Percentiles rank a stretch among this genome's conserved stretches.
phyloP scores from a whole-genome alignment of 1,284 basidiomycete genomes.

The Ustilago curta region DNA sequence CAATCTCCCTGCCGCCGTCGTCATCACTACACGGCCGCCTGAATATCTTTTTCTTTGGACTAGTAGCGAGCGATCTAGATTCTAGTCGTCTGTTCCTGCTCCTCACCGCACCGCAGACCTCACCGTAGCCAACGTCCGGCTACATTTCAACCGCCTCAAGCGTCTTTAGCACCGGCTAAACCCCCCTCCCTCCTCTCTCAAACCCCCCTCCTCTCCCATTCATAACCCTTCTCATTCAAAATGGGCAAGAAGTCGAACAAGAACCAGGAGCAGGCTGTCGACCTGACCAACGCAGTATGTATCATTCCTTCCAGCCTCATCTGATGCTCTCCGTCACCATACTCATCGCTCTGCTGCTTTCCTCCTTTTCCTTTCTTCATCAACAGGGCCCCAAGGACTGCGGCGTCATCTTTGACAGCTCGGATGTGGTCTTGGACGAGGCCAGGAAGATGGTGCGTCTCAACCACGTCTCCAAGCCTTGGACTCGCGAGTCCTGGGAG shows the following conservation, averaged over 20 bases:
- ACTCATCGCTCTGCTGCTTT: not conserved
- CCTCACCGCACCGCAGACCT: slow-evolving; percentile 36
- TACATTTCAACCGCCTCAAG: slow-evolving; percentile 27
- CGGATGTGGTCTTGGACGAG: slow-evolving; percentile 55
- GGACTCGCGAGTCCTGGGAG: slow-evolving; percentile 66
- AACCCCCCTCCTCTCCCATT: slow-evolving; percentile 8
- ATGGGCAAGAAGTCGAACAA: slow-evolving; percentile 62
- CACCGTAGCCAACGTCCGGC: slow-evolving; percentile 28
- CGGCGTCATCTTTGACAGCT: slow-evolving; percentile 61
- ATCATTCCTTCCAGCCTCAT: not conserved
- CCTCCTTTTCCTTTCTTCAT: not conserved
- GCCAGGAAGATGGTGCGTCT: slow-evolving; percentile 57
- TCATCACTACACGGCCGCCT: slow-evolving; percentile 34
- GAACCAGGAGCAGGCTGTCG: slow-evolving; percentile 52
- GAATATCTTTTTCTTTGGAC: slow-evolving; percentile 11
- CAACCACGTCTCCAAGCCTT: slow-evolving; percentile 63
- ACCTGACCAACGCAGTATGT: slow-evolving; percentile 49
- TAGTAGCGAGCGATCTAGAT: slow-evolving; percentile 37
- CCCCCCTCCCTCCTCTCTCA: slow-evolving; percentile 7
- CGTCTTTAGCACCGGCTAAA: slow-evolving; percentile 41
- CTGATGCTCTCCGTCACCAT: not conserved
- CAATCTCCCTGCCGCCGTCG: slow-evolving; percentile 32
- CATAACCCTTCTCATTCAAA: slow-evolving; percentile 27
- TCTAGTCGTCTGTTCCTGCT: slow-evolving; percentile 43
- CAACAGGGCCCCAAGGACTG: slow-evolving; percentile 58